Evolutionary conservation across 2,329 filamentous ascomycete species (phyloP).

Genomic region (Microcyclospora pomicola): DNA sequence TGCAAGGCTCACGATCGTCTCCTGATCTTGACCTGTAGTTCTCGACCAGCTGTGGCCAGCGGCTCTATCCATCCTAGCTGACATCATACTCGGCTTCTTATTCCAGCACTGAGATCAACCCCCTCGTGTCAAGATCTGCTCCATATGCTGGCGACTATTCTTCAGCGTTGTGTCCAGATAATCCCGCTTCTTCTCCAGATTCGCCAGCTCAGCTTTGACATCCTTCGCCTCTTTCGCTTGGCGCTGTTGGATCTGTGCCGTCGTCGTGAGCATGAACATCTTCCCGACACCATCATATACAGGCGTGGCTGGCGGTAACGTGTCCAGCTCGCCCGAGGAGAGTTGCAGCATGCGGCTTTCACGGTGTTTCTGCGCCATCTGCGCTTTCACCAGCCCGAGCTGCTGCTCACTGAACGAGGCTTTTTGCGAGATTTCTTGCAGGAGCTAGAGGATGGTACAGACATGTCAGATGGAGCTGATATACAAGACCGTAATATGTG

Average conservation of each 20-base stretch:
- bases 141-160: constrained; percentile 83
- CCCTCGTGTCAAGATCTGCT: constrained; percentile 58
- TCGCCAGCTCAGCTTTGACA: constrained; percentile 63
- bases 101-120: constrained; percentile 9
- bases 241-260: constrained; percentile 58
- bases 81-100: too few relatives aligned
- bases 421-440: constrained; percentile 88
- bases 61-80: too few relatives aligned
- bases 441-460: constrained; percentile 42
- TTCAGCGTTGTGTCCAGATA: constrained; percentile 92
- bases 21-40: too few relatives aligned
- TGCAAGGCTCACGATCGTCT: too few relatives aligned
- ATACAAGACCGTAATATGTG: too few relatives aligned
- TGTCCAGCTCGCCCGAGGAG: constrained; percentile 69
- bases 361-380: constrained; percentile 73
- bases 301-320: constrained; percentile 58
- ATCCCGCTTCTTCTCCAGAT: constrained; percentile 74
- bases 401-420: constrained; percentile 82
- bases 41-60: too few relatives aligned
- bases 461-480: too few relatives aligned
- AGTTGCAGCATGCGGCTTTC: constrained; percentile 81
- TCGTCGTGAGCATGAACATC: constrained; percentile 83
- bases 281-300: constrained; percentile 95
- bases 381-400: constrained; percentile 70
- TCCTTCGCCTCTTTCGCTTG: constrained; percentile 61